Conservation (phyloP, 768 basidiomycete genomes). For the Suillus alpinus region DNA sequence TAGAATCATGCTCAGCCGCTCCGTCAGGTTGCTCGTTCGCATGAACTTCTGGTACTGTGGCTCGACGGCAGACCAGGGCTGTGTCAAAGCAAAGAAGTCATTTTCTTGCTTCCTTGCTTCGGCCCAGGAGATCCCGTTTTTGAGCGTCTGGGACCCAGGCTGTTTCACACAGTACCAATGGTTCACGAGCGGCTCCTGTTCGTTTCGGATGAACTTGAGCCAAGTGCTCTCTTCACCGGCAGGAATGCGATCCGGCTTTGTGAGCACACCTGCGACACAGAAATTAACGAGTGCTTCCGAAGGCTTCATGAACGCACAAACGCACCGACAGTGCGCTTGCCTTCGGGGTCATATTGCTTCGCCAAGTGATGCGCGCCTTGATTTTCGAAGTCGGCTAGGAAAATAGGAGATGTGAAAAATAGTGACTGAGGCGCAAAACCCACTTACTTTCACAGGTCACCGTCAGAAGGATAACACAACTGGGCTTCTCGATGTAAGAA, state of each 20-base stretch:
- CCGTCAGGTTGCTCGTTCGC: conserved; percentile 54
- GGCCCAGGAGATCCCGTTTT: conserved; percentile 43
- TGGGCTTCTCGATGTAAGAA: conserved; percentile 60
- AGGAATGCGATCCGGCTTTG: conserved; percentile 64
- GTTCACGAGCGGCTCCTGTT: conserved; percentile 32
- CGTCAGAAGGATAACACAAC: conserved; percentile 67
- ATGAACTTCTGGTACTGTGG: conserved; percentile 48
- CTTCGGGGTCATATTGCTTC: conserved; percentile 56
- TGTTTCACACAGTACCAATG: conserved; percentile 42
- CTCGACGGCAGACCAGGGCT: conserved; percentile 58
- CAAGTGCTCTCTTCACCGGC: conserved; percentile 35
- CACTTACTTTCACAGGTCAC: conserved; percentile 43
- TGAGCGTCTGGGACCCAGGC: conserved; percentile 28
- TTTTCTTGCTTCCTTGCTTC: conserved; percentile 57
- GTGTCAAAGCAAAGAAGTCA: conserved; percentile 49
- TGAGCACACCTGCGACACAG: conserved; percentile 54
- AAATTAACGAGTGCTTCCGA: conserved; percentile 35
- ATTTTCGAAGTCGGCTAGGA: conserved; percentile 76
- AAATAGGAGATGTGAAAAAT: conserved; percentile 23
- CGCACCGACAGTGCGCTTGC: conserved; percentile 69
- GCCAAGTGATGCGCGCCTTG: conserved; percentile 72
- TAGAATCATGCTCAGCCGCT: conserved; percentile 55
- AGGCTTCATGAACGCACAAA: conserved; percentile 47
- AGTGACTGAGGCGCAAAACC: background rate
- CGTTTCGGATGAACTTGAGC: conserved; percentile 56